Evolutionary conservation across 2,329 filamentous ascomycete genomes (phyloP).

Genomic region (Ascochyta koolunga): DNA sequence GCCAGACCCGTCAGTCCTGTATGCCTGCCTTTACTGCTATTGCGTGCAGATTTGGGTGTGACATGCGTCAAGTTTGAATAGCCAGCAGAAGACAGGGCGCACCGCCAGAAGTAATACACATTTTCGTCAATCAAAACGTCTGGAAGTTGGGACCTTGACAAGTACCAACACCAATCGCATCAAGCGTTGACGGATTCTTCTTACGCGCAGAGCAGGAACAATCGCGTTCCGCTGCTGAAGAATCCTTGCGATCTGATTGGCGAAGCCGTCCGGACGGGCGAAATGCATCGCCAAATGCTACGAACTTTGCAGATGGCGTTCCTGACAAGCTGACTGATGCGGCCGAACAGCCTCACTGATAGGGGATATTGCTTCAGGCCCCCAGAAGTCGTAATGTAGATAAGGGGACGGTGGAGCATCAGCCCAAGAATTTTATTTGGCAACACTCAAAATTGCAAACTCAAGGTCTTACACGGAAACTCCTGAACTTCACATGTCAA

Average conservation of each 20-base stretch:
- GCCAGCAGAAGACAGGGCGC: too few relatives aligned
- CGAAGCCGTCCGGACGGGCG: neutral
- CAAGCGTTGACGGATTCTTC: neutral
- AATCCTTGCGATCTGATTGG: conserved; percentile 1
- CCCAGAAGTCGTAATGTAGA: neutral
- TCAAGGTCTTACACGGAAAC: neutral
- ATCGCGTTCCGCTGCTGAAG: neutral
- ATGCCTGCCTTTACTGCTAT: too few relatives aligned
- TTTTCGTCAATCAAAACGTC: too few relatives aligned
- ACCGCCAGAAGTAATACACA: too few relatives aligned
- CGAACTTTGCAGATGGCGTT: neutral
- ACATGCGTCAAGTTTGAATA: neutral
- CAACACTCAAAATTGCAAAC: neutral
- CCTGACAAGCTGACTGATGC: neutral
- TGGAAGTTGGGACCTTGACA: neutral
- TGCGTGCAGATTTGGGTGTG: neutral
- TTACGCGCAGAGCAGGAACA: conserved; percentile 1
- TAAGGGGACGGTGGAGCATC: neutral
- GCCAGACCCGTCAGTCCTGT: neutral
- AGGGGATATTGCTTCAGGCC: neutral
- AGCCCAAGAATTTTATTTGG: neutral
- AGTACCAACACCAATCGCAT: neutral
- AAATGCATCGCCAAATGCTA: neutral
- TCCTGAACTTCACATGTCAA: neutral
- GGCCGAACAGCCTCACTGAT: conserved; percentile 4